Percentiles rank a stretch among this genome's conserved stretches.
Evolutionary conservation across 805 yeast species (phyloP).

Genomic region (Nakazawaea wickerhamii): DNA sequence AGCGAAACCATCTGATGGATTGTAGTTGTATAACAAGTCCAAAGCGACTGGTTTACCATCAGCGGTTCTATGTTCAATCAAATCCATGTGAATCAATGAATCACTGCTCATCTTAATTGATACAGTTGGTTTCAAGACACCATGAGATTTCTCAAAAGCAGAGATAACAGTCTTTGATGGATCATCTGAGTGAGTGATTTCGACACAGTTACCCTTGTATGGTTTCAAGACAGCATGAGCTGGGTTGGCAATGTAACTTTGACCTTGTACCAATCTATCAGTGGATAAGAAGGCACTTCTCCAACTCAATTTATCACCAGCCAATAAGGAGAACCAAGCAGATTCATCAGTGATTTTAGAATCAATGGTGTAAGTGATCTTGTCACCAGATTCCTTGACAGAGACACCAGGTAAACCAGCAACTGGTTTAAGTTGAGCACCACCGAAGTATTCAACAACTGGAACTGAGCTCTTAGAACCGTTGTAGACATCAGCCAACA

Average conservation of each 20-base stretch:
- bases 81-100: conserved; percentile 56
- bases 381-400: conserved; percentile 25
- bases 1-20: conserved; percentile 88
- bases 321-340: conserved; percentile 75
- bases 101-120: conserved; percentile 47
- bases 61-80: conserved; percentile 86
- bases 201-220: conserved; percentile 50
- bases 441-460: conserved; percentile 84
- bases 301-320: conserved; percentile 81
- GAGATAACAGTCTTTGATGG: conserved; percentile 54
- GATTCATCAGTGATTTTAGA: conserved; percentile 28
- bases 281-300: conserved; percentile 83
- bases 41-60: conserved; percentile 70
- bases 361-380: conserved; percentile 34
- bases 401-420: conserved; percentile 31
- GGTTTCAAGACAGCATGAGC: conserved; percentile 79
- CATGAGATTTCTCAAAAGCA: conserved; percentile 68
- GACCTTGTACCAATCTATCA: conserved; percentile 78
- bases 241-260: conserved; percentile 74
- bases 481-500: conserved; percentile 63
- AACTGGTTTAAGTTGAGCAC: conserved; percentile 32
- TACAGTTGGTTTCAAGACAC: conserved; percentile 62
- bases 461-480: conserved; percentile 75
- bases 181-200: conserved; percentile 47
- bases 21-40: conserved; percentile 71